These are phyloP conservation scores for Irpex lacteus DNA, from an alignment of 1,284 basidiomycete genomes.

Conservation along the genomic window DNA sequence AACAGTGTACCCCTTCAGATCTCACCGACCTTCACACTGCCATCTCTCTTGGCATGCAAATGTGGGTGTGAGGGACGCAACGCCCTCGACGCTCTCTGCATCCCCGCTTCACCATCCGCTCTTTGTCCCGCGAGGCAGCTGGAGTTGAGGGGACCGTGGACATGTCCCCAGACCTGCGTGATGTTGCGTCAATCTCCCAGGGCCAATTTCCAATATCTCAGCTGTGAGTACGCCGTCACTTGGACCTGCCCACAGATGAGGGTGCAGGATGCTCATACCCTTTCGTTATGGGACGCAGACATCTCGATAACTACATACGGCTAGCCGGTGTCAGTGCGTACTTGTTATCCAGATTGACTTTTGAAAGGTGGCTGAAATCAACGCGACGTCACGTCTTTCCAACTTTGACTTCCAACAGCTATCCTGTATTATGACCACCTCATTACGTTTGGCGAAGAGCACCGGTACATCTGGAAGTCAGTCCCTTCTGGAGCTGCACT, in stretches of 20 bases:
- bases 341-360: background rate
- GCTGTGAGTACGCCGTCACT: background rate
- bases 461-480: slow-evolving; percentile 24
- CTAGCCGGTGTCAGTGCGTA: slow-evolving; percentile 25
- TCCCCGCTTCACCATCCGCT: background rate
- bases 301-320: slow-evolving; percentile 19
- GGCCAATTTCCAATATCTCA: background rate
- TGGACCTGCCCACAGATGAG: background rate
- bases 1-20: background rate
- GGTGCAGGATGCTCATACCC: background rate
- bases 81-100: background rate
- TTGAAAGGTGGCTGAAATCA: background rate
- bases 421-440: slow-evolving; percentile 29
- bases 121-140: background rate
- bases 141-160: background rate
- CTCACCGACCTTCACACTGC: background rate
- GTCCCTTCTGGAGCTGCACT: slow-evolving; percentile 15
- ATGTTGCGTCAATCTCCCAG: background rate
- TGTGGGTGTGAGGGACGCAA: background rate
- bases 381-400: background rate
- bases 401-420: background rate
- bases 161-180: background rate
- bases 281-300: slow-evolving; percentile 20
- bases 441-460: slow-evolving; percentile 26
- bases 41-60: background rate